A percentile compares a stretch with the other conserved stretches of the same genome.
These are phyloP conservation scores for Dendrobium officinale DNA, from an alignment of 106 monocot species.

Conservation along the genomic window DNA sequence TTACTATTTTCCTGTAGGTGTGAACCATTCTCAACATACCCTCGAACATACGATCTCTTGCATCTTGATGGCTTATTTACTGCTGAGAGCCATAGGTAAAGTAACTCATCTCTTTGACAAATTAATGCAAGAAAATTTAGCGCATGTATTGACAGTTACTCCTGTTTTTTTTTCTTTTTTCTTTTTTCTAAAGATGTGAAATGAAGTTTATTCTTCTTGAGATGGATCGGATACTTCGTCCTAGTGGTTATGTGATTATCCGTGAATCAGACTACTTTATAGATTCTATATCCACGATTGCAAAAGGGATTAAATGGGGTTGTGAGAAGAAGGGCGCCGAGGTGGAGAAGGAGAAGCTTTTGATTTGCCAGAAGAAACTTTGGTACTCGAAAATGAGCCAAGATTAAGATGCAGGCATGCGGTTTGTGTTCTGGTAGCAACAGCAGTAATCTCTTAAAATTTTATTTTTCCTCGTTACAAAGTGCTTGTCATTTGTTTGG, in stretches of 20 bases:
- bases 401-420: slow-evolving; percentile 8
- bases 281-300: slow-evolving; percentile 25
- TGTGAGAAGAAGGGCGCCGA: slow-evolving; percentile 34
- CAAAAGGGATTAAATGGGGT: slow-evolving; percentile 28
- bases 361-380: slow-evolving; percentile 40
- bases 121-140: too few relatives aligned
- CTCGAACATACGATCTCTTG: slow-evolving; percentile 35
- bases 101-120: background rate
- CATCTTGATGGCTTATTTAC: slow-evolving; percentile 34
- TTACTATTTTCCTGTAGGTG: slow-evolving; percentile 14
- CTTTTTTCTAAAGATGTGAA: slow-evolving; percentile 22
- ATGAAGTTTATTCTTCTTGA: slow-evolving; percentile 38
- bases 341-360: slow-evolving; percentile 33
- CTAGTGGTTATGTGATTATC: slow-evolving; percentile 26
- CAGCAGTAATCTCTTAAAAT: background rate
- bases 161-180: background rate
- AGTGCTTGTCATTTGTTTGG: background rate
- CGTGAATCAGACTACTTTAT: slow-evolving; percentile 35
- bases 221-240: slow-evolving; percentile 40
- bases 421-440: background rate
- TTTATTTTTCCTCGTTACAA: background rate
- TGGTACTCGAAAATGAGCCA: slow-evolving; percentile 30
- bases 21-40: slow-evolving; percentile 38
- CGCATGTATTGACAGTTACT: background rate
- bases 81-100: slow-evolving; percentile 31